phyloP scores from a whole-genome alignment of 805 yeast genomes.

The Nakazawaea holstii region DNA sequence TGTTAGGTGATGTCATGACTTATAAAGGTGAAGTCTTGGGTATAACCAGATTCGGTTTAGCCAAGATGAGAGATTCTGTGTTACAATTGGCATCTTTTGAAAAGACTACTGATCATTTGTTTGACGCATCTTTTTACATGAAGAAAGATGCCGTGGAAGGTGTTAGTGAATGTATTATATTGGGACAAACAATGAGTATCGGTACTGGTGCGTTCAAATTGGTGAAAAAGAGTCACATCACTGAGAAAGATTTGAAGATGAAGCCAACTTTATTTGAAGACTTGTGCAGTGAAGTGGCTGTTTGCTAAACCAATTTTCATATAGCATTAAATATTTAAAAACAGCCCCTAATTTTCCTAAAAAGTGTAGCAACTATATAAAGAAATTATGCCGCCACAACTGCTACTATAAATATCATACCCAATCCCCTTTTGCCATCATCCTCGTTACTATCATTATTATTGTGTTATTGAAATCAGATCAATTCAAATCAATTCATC shows the following conservation, averaged over 20 bases:
- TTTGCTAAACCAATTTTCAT: background rate
- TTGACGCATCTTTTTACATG: conserved; percentile 98
- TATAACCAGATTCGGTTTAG: conserved; percentile 94
- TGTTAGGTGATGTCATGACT: conserved; percentile 97
- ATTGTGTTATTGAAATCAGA: background rate
- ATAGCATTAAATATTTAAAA: background rate
- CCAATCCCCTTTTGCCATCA: no score
- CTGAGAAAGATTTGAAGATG: conserved; percentile 33
- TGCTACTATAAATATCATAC: no score
- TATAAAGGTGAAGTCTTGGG: conserved; percentile 98
- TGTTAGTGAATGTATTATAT: conserved; percentile 93
- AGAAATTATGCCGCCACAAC: no score
- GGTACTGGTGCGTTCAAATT: conserved; percentile 97
- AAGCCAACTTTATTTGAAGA: conserved; percentile 45
- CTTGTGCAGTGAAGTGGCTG: conserved; percentile 21
- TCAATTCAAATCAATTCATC: background rate
- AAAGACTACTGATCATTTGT: conserved; percentile 96
- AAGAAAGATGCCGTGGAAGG: conserved; percentile 95
- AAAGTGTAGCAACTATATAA: no score
- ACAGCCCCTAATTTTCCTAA: background rate
- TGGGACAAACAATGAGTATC: conserved; percentile 95
- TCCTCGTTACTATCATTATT: background rate
- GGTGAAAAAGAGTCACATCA: conserved; percentile 51
- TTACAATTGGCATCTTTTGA: conserved; percentile 95
- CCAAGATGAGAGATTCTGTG: conserved; percentile 98